Conservation (phyloP, 2,329 filamentous ascomycete genomes). For the Colletotrichum truncatum region DNA sequence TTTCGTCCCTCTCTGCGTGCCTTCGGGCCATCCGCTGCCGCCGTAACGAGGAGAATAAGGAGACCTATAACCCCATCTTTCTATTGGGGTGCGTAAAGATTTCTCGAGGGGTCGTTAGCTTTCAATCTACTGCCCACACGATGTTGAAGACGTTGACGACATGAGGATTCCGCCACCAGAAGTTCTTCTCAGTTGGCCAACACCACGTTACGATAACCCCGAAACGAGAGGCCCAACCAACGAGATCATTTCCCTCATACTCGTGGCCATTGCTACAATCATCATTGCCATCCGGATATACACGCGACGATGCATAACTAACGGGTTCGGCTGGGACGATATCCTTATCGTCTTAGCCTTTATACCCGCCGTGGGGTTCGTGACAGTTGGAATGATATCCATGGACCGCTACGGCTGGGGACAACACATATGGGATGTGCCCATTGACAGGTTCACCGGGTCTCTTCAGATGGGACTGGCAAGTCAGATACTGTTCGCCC, state of each 20-base stretch:
- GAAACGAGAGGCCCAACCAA: conserved; percentile 40
- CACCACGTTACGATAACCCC: conserved; percentile 42
- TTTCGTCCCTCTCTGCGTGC: neutral
- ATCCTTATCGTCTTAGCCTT: conserved; percentile 46
- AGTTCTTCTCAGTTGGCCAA: conserved; percentile 40
- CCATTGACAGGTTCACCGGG: conserved; percentile 30
- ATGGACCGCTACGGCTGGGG: conserved; percentile 40
- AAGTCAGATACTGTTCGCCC: conserved; percentile 46
- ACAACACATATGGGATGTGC: conserved; percentile 45
- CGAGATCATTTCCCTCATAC: conserved; percentile 36
- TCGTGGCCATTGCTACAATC: conserved; percentile 39
- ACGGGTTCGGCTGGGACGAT: conserved; percentile 47
- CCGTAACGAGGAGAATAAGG: conserved; percentile 4
- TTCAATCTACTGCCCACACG: neutral
- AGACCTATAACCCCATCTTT: neutral
- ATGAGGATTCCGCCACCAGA: conserved; percentile 34
- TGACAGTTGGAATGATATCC: conserved; percentile 39
- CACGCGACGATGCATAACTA: conserved; percentile 43
- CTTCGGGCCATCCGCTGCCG: neutral
- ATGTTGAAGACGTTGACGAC: conserved; percentile 19
- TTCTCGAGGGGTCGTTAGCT: neutral
- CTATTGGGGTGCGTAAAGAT: neutral
- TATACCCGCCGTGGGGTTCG: conserved; percentile 44
- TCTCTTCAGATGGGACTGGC: conserved; percentile 42
- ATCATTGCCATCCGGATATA: conserved; percentile 46